These are phyloP conservation scores for Leishmania tropica DNA, from an alignment of 208 protist species.

Conservation along the genomic window DNA sequence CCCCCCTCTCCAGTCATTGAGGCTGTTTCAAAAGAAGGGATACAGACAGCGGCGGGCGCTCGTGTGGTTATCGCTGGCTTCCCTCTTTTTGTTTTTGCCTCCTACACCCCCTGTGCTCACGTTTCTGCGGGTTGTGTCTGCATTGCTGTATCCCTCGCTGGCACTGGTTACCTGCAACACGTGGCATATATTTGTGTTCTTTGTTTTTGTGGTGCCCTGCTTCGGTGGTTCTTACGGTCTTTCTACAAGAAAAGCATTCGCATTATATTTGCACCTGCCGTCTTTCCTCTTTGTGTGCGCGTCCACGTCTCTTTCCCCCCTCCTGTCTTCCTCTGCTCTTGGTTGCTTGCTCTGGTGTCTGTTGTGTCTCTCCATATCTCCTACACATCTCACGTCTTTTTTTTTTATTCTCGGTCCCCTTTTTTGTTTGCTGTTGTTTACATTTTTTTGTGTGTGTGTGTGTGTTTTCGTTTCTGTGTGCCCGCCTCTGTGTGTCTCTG, in stretches of 20 bases:
- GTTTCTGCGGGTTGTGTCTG: not conserved
- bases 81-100: not conserved
- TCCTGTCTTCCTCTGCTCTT: not conserved
- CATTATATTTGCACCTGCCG: not conserved
- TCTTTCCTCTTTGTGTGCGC: not conserved
- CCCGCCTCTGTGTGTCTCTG: too few species aligned
- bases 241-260: not conserved
- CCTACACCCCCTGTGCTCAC: not conserved
- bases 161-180: not conserved
- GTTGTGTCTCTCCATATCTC: not conserved
- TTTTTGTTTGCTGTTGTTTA: conserved; percentile 8
- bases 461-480: too few species aligned
- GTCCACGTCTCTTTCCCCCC: not conserved
- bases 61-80: not conserved
- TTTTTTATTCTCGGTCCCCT: not conserved
- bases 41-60: not conserved
- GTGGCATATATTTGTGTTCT: conserved; percentile 3
- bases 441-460: not conserved
- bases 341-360: not conserved
- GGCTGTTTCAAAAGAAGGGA: not conserved
- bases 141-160: not conserved
- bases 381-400: not conserved
- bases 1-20: not conserved
- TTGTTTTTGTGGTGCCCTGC: not conserved
- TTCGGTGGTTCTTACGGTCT: not conserved